Evolutionary conservation across 2,329 filamentous ascomycete species (phyloP).

Genomic region (Rugonectria rugulosa): DNA sequence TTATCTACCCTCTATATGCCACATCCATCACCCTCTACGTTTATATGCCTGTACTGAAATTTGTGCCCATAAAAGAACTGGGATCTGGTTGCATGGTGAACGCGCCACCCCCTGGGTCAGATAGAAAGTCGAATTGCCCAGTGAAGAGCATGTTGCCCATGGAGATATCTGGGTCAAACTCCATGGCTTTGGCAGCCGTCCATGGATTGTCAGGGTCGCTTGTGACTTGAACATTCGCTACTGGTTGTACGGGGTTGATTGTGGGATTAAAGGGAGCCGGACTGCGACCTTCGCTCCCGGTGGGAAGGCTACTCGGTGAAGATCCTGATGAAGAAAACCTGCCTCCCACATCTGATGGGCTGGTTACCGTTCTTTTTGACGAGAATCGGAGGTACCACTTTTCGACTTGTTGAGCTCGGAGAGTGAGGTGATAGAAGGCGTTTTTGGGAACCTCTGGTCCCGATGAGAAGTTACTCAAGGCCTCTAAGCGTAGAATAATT

Average conservation of each 20-base stretch:
- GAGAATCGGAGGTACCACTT: slow-evolving; percentile 32
- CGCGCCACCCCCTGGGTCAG: slow-evolving; percentile 8
- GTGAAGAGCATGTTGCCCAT: slow-evolving; percentile 32
- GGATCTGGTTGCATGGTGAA: neutral
- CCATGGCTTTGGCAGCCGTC: slow-evolving; percentile 27
- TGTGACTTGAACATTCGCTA: slow-evolving; percentile 28
- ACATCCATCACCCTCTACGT: slow-evolving; percentile 25
- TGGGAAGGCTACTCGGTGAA: slow-evolving; percentile 20
- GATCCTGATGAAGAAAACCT: slow-evolving; percentile 27
- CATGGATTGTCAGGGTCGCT: slow-evolving; percentile 23
- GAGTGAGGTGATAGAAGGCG: slow-evolving; percentile 36
- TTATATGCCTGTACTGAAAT: slow-evolving; percentile 13
- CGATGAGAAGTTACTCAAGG: slow-evolving; percentile 21
- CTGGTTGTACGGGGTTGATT: slow-evolving; percentile 8
- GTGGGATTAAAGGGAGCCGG: slow-evolving; percentile 19
- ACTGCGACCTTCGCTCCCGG: slow-evolving; percentile 15
- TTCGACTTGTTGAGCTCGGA: slow-evolving; percentile 31
- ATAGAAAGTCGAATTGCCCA: slow-evolving; percentile 32
- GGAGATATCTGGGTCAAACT: slow-evolving; percentile 26
- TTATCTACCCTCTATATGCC: neutral
- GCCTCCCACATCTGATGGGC: slow-evolving; percentile 24
- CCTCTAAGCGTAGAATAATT: slow-evolving; percentile 39
- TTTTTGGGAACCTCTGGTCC: slow-evolving; percentile 26
- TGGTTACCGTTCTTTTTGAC: slow-evolving; percentile 1
- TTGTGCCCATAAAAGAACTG: neutral